Evolutionary conservation across 305 asterid genomes (phyloP).

Genomic region (Plantago coronopus): DNA sequence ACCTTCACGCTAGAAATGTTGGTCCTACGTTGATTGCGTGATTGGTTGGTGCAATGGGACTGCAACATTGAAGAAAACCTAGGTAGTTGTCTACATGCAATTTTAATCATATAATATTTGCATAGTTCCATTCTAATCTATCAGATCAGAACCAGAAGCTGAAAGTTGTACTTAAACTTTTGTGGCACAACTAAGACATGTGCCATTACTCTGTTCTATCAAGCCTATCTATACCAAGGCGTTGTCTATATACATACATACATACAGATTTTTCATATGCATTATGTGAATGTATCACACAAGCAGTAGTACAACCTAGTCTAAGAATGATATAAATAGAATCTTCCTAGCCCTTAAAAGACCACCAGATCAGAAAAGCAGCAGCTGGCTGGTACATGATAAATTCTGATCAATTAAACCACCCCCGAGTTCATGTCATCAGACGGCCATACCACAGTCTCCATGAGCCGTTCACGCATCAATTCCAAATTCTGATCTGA

Average conservation of each 20-base stretch:
- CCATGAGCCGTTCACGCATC: slow-evolving; percentile 83
- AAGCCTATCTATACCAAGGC: neutral
- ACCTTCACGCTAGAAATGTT: no score
- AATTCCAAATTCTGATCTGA: slow-evolving; percentile 78
- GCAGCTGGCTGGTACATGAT: neutral
- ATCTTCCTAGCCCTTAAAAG: slow-evolving; percentile 2
- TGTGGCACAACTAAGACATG: no score
- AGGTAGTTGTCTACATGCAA: no score
- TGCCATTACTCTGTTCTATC: neutral
- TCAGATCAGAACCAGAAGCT: no score
- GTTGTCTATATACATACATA: slow-evolving; percentile 7
- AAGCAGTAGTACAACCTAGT: slow-evolving; percentile 3
- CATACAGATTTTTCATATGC: neutral
- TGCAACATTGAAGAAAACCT: no score
- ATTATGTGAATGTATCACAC: neutral
- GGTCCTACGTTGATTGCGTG: no score
- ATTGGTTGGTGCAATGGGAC: no score
- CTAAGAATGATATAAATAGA: neutral
- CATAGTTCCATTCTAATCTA: no score
- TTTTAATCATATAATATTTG: no score
- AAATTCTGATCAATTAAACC: slow-evolving; percentile 30
- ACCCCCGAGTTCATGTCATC: slow-evolving; percentile 64
- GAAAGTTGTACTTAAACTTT: no score
- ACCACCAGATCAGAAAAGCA: neutral
- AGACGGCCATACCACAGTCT: slow-evolving; percentile 81